These are phyloP conservation scores for Falciphora oryzae DNA, from an alignment of 2,329 filamentous ascomycete species.

Conservation along the genomic window DNA sequence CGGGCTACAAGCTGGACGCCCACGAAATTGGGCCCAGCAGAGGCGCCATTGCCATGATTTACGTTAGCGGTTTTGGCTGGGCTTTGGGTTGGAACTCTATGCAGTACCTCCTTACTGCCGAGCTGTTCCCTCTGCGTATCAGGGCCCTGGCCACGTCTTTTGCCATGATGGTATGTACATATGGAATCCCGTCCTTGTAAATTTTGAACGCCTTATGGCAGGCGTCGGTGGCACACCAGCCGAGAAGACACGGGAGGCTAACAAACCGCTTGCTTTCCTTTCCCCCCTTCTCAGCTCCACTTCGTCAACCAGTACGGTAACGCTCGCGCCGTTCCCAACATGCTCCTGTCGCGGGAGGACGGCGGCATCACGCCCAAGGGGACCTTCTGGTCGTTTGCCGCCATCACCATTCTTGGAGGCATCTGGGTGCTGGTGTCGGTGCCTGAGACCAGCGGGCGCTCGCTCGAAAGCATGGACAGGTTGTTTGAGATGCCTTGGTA, in stretches of 20 bases:
- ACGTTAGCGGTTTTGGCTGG: slow-evolving; percentile 63
- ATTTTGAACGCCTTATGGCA: too few relatives aligned
- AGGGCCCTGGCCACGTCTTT: slow-evolving; percentile 65
- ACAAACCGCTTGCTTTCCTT: background rate
- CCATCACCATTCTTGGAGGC: slow-evolving; percentile 61
- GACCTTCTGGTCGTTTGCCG: slow-evolving; percentile 72
- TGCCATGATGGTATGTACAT: slow-evolving; percentile 53
- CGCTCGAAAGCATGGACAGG: slow-evolving; percentile 63
- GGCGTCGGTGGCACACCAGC: too few relatives aligned
- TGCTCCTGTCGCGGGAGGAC: slow-evolving; percentile 49
- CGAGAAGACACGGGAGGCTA: background rate
- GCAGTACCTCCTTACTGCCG: slow-evolving; percentile 73
- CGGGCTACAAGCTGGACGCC: slow-evolving; percentile 39
- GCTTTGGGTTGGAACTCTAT: slow-evolving; percentile 69
- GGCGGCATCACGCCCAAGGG: slow-evolving; percentile 54
- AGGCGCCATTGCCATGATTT: slow-evolving; percentile 69
- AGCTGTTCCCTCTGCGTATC: slow-evolving; percentile 70
- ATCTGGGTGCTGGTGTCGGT: slow-evolving; percentile 67
- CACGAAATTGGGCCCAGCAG: slow-evolving; percentile 51
- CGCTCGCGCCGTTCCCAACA: slow-evolving; percentile 66
- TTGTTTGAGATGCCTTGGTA: slow-evolving; percentile 71
- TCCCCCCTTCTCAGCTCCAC: slow-evolving; percentile 42
- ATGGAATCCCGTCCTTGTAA: background rate
- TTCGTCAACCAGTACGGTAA: slow-evolving; percentile 78
- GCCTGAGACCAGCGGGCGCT: slow-evolving; percentile 64